Percentiles rank a stretch among this genome's conserved stretches.
These are phyloP conservation scores for Tillandsia fasciculata DNA, from an alignment of 176 grass and related monocot species.

Conservation along the genomic window DNA sequence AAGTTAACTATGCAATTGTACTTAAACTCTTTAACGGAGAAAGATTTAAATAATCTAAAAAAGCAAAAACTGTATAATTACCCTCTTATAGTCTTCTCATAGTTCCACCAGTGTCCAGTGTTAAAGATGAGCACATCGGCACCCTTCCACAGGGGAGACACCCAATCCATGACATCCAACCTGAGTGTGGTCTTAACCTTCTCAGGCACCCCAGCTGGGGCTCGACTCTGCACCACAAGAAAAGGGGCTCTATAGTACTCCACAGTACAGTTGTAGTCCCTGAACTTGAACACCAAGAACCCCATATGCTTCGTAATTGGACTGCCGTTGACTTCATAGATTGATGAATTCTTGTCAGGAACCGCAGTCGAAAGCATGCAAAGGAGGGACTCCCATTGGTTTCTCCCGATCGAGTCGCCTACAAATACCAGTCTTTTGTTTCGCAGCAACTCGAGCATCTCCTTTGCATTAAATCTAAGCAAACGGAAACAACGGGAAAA, in stretches of 20 bases:
- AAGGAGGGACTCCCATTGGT: slow-evolving; percentile 47
- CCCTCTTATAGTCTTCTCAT: slow-evolving; percentile 75
- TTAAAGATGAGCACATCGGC: slow-evolving; percentile 80
- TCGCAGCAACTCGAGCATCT: slow-evolving; percentile 32
- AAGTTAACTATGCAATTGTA: neutral
- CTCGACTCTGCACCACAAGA: slow-evolving; percentile 52
- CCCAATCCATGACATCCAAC: slow-evolving; percentile 77
- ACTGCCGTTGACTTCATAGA: slow-evolving; percentile 37
- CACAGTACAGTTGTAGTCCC: slow-evolving; percentile 79
- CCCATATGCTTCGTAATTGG: slow-evolving; percentile 54
- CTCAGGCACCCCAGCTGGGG: slow-evolving; percentile 30
- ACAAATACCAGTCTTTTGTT: slow-evolving; percentile 38
- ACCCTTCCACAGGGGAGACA: slow-evolving; percentile 54
- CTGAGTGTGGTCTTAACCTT: slow-evolving; percentile 48
- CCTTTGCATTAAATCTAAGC: slow-evolving; percentile 35
- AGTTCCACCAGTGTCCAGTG: slow-evolving; percentile 89
- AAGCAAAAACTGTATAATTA: slow-evolving; percentile 17
- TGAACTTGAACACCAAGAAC: slow-evolving; percentile 75
- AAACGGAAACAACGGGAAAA: neutral
- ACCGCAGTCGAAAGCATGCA: slow-evolving; percentile 32
- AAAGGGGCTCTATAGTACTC: slow-evolving; percentile 88
- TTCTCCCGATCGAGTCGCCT: slow-evolving; percentile 38
- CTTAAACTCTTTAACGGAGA: neutral
- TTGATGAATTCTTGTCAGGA: slow-evolving; percentile 25
- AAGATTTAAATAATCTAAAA: neutral